phyloP scores from a whole-genome alignment of 2,329 filamentous ascomycete species.

The Aspergillus floridensis region DNA sequence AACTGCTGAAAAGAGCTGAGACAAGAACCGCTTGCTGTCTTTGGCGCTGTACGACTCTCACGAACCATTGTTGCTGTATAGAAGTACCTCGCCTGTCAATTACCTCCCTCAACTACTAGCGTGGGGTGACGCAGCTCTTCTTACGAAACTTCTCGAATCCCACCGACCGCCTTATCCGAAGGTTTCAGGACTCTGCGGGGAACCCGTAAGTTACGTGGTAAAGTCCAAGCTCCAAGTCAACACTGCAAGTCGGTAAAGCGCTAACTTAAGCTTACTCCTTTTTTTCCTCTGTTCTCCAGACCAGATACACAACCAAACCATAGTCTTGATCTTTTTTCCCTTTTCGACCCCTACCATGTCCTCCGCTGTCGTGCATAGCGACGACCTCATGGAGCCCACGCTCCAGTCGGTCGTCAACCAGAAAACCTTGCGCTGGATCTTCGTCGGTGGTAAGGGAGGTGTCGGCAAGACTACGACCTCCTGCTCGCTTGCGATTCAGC shows the following conservation, averaged over 20 bases:
- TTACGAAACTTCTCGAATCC: constrained; percentile 13
- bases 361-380: constrained; percentile 47
- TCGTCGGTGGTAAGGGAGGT: constrained; percentile 96
- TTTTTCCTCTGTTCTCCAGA: neutral
- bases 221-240: constrained; percentile 4
- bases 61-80: too few relatives aligned
- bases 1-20: neutral
- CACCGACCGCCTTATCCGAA: constrained; percentile 9
- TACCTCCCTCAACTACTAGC: neutral
- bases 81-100: neutral
- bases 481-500: constrained; percentile 95
- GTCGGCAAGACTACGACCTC: constrained; percentile 99
- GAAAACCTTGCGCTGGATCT: constrained; percentile 95
- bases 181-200: constrained; percentile 14
- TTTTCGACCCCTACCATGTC: constrained; percentile 33
- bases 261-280: neutral
- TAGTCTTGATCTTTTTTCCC: neutral
- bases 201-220: constrained; percentile 6
- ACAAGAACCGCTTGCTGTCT: too few relatives aligned
- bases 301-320: neutral
- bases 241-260: neutral
- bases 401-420: constrained; percentile 95
- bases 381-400: constrained; percentile 82
- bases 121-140: constrained; percentile 6
- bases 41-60: too few relatives aligned